A percentile compares a stretch with the other conserved stretches of the same genome.
These are phyloP conservation scores for Trichosporon inkin DNA, from an alignment of 1,284 basidiomycete genomes.

Conservation along the genomic window DNA sequence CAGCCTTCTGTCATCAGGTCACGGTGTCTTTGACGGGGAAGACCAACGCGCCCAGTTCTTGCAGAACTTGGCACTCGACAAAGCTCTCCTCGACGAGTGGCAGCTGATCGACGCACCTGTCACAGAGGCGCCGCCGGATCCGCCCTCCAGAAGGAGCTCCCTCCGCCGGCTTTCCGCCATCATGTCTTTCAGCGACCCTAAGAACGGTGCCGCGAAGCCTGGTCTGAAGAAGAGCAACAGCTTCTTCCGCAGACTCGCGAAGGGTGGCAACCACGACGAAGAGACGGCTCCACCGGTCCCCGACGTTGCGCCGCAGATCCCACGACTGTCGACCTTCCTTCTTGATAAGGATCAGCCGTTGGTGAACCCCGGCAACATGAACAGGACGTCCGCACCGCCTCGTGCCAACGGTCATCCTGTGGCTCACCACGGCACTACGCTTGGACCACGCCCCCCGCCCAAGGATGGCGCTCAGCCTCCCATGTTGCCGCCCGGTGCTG, in stretches of 20 bases:
- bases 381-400: background rate
- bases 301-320: slow-evolving; percentile 15
- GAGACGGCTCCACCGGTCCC: background rate
- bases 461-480: slow-evolving; percentile 7
- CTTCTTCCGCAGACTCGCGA: slow-evolving; percentile 17
- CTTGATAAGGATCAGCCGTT: background rate
- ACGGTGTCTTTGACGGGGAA: slow-evolving; percentile 15
- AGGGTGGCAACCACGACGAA: slow-evolving; percentile 2
- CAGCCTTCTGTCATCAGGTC: slow-evolving; percentile 1
- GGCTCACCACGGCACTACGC: background rate
- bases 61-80: slow-evolving; percentile 10
- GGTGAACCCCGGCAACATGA: background rate
- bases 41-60: slow-evolving; percentile 18
- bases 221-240: slow-evolving; percentile 17
- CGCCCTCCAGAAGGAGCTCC: slow-evolving; percentile 3
- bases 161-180: background rate
- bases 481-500: background rate
- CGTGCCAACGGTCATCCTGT: background rate
- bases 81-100: slow-evolving; percentile 18
- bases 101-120: slow-evolving; percentile 14
- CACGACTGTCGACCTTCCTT: slow-evolving; percentile 12
- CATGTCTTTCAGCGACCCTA: slow-evolving; percentile 12
- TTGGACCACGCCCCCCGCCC: background rate
- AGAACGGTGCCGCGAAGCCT: background rate
- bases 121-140: background rate